Evolutionary conservation across 768 basidiomycete genomes (phyloP).

Genomic region (Podaxis pistillaris): DNA sequence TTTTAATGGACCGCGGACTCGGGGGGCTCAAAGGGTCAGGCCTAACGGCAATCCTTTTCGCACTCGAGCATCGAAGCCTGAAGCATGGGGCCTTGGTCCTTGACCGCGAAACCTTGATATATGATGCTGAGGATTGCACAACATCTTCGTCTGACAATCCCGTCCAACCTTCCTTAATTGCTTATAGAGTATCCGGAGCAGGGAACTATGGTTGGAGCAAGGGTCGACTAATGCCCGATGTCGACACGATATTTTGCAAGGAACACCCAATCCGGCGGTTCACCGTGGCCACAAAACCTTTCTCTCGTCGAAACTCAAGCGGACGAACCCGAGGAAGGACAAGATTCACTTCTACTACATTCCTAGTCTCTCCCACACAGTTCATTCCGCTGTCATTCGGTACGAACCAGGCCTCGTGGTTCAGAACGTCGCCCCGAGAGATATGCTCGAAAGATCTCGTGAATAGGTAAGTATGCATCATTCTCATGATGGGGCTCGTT

Average conservation of each 20-base stretch:
- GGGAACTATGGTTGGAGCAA: too few species aligned
- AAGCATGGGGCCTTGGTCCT: not conserved
- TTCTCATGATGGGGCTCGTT: conserved; percentile 6
- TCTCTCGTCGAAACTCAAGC: not conserved
- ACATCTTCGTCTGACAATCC: not conserved
- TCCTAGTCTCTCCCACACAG: not conserved
- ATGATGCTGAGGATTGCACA: not conserved
- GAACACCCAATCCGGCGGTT: conserved; percentile 1
- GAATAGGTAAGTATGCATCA: conserved; percentile 6
- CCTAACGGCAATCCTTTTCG: not conserved
- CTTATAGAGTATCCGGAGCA: too few species aligned
- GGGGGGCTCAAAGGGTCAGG: not conserved
- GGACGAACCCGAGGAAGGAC: not conserved
- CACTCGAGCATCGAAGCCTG: not conserved
- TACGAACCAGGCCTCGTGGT: not conserved
- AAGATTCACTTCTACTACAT: conserved; percentile 6
- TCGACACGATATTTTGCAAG: not conserved
- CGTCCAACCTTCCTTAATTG: not conserved
- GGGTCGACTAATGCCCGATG: too few species aligned
- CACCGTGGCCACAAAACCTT: conserved; percentile 8
- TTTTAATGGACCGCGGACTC: not conserved
- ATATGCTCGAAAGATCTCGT: conserved; percentile 8
- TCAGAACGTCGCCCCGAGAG: not conserved
- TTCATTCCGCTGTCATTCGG: not conserved
- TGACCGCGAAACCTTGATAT: not conserved